Evolutionary conservation across 2,329 filamentous ascomycete genomes (phyloP), one percentile per base, ranked within the genome.

Genomic region (Tothia fuscella): DNA sequence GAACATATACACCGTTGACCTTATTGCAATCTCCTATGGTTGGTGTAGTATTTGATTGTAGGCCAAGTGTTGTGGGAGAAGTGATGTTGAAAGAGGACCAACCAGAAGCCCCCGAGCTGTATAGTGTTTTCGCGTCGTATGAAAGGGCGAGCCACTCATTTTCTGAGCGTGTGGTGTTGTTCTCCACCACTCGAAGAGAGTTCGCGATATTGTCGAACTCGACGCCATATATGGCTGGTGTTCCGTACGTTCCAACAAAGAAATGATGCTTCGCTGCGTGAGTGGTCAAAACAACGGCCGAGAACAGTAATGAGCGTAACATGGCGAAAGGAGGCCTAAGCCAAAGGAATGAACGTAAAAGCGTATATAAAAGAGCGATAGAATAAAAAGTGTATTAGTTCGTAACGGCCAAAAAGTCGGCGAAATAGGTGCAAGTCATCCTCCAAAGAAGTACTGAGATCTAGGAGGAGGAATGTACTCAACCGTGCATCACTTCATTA

Each of bases 71-170:
- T 20, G 38, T 34, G 28, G 14, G 26, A 13, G 38, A 37, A 7
- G 38, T 41, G 16, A 41, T 41, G 13, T 26, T 26, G 29, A 41
- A 41, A n/a, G 38, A 41, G 13, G 38, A 41, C 38, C 38, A 41
- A 2, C 38, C 38, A 16, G 16, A 13, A 10, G 30, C 13, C 14
- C 38, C 38, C 4, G 38, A 41, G 13, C 28, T 32, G 38, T 41
- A 41, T 6, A 41, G 19, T 17, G 38, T 41, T 24, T 41, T 41
- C 12, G 21, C 30, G 14, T 41, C 38, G 28, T 41, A 30, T 6
- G 38, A 37, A 21, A 41, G 26, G 14, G 38, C 38, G 17, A 41
- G 38, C 38, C 38, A 41, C 24, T 41, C 38, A 10, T 41, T 41
- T 20, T 41, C 38, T 14, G 32, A 24, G 10, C 38, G 28, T 6